A percentile compares a stretch with the other conserved stretches of the same genome.
Evolutionary conservation across 1,284 basidiomycete species (phyloP).

Genomic region (Abortiporus biennis): DNA sequence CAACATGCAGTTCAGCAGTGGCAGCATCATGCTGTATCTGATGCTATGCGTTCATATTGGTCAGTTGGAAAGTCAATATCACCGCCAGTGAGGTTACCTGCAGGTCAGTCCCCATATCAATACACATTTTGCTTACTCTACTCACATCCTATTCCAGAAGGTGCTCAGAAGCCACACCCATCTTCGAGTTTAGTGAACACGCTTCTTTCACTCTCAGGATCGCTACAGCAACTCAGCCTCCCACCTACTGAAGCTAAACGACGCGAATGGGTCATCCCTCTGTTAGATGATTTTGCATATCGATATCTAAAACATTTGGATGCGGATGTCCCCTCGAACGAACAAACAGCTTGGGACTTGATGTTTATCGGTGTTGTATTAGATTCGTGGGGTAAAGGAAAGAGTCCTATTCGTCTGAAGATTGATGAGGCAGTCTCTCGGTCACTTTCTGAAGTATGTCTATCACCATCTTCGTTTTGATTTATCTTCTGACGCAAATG

Average conservation of each 20-base stretch:
- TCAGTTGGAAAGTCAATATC: constrained; percentile 4
- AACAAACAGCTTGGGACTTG: constrained; percentile 19
- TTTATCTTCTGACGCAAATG: too few relatives aligned
- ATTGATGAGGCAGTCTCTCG: too few relatives aligned
- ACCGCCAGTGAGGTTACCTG: not conserved
- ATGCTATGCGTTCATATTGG: constrained; percentile 20
- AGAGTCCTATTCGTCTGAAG: too few relatives aligned
- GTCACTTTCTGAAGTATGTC: too few relatives aligned
- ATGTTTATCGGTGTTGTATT: constrained; percentile 30
- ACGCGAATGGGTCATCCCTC: constrained; percentile 32
- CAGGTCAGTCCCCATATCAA: constrained; percentile 8
- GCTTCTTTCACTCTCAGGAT: constrained; percentile 46
- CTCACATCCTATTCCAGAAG: not conserved
- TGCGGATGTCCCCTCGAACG: too few relatives aligned
- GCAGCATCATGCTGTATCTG: constrained; percentile 36
- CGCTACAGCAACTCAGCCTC: constrained; percentile 47
- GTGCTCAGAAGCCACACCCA: constrained; percentile 30
- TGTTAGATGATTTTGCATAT: constrained; percentile 37
- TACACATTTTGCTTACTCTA: too few relatives aligned
- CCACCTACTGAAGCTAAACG: constrained; percentile 27
- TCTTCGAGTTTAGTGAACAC: constrained; percentile 50
- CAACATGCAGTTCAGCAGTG: constrained; percentile 41
- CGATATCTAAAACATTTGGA: too few relatives aligned
- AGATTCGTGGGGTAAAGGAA: constrained; percentile 14
- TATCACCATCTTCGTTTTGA: too few relatives aligned